Evolutionary conservation across 352 stramenopile genomes (phyloP), one percentile per base, ranked within the genome.

Genomic region (Phytophthora pisi): DNA sequence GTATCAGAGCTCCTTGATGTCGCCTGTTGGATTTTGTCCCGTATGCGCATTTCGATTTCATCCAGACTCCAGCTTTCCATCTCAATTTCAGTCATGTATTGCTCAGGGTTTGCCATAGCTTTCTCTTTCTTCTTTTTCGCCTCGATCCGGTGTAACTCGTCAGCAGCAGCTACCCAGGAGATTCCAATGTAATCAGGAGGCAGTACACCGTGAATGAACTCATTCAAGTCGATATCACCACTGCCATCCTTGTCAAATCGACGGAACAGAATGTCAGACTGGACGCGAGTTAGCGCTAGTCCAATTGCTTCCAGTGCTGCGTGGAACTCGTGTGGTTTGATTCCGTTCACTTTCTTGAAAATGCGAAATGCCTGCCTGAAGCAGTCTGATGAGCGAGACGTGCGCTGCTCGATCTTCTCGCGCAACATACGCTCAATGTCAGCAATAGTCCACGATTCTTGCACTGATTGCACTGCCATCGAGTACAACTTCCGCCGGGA

Each of bases 321-420:
- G 53, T 92, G 84, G 65, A 94, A 93, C 40, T 94, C 84, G 38
- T 88, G 64, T 1, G 82, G 82, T 10, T 81, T 78, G 38, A 94
- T 94, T n/a, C 83, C 83, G 49, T 90, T 92, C 6, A 89, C 82
- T 51, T 94, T 94, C 45, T 92, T 92, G 61, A 94, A 94, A 57
- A 94, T 92, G 34, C 75, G 76, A 57, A 92, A 92, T 2, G 86
- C 84, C 53, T 94, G 86, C 11, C 86, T 73, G 56, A 94, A 94
- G 55, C 86, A 92, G 54, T 94, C 86, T 0, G 84, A 92, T 0
- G 86, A 94, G 30, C 73, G 61, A 15, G 84, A 93, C 24, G 86
- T 94, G 31, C 79, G 82, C 60, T 94, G 84, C 69, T 94, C 86
- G 40, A 94, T 94, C 70, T 94, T 94, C 36, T 88, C 79, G 3